Percentiles rank a stretch among this genome's conserved stretches.
Evolutionary conservation across 2,329 filamentous ascomycete genomes (phyloP).

Genomic region (Cordyceps cateniannulata): DNA sequence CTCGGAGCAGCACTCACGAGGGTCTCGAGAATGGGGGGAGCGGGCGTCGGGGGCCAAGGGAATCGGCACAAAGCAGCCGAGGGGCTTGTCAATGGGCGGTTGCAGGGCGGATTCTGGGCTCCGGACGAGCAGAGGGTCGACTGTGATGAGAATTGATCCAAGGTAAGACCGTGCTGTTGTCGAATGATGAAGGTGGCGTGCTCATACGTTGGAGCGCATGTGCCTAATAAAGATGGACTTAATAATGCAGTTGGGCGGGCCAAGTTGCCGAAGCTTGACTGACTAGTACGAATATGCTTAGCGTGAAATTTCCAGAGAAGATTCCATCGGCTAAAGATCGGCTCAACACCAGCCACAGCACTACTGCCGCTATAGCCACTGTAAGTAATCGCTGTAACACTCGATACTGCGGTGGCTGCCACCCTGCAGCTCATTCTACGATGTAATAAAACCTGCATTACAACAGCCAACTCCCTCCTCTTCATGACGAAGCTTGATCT

Average conservation of each 20-base stretch:
- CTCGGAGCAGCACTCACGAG: constrained; percentile 12
- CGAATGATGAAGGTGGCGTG: constrained; percentile 9
- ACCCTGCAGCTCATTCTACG: background rate
- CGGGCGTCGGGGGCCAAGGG: background rate
- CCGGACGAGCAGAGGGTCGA: background rate
- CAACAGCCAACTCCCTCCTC: background rate
- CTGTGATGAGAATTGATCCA: background rate
- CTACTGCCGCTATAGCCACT: background rate
- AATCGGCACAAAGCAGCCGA: background rate
- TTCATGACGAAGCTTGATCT: background rate
- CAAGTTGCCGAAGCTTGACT: constrained; percentile 12
- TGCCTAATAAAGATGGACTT: constrained; percentile 19
- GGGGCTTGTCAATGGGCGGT: background rate
- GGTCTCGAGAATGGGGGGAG: background rate
- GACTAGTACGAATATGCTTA: background rate
- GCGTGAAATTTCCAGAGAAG: constrained; percentile 25
- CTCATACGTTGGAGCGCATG: constrained; percentile 4
- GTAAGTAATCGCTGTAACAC: background rate
- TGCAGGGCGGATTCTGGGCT: background rate
- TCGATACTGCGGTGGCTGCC: background rate
- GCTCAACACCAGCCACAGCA: background rate
- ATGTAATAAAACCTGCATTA: background rate
- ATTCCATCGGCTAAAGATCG: constrained; percentile 22
- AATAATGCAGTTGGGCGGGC: constrained; percentile 21
- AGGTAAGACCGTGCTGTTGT: background rate